These are phyloP conservation scores for Chrysosporium queenslandicum DNA, from an alignment of 2,329 filamentous ascomycete species.

Conservation along the genomic window DNA sequence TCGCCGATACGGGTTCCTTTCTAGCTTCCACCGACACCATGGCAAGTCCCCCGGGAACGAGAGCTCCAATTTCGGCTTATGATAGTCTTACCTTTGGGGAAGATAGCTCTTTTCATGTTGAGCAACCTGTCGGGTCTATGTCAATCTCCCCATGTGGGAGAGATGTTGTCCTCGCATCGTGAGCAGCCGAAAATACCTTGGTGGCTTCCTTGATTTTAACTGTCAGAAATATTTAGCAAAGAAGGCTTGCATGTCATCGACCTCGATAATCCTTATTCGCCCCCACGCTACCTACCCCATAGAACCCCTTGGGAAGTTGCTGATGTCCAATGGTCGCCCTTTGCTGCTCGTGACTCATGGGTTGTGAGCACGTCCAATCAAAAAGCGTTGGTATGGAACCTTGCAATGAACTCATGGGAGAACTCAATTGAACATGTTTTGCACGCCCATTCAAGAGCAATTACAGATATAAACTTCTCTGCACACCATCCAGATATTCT, in stretches of 20 bases:
- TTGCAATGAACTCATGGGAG: conserved; percentile 59
- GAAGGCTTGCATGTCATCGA: conserved; percentile 87
- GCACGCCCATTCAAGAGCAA: conserved; percentile 74
- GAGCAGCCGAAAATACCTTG: conserved; percentile 20
- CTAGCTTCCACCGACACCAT: conserved; percentile 7
- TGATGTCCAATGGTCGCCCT: conserved; percentile 94
- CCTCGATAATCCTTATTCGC: conserved; percentile 77
- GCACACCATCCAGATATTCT: conserved; percentile 83
- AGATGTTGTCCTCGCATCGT: conserved; percentile 80
- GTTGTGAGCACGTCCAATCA: conserved; percentile 91
- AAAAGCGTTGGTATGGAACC: conserved; percentile 86
- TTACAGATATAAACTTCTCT: conserved; percentile 94
- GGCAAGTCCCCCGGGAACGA: conserved; percentile 21
- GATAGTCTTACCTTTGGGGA: conserved; percentile 82
- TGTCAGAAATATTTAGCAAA: conserved; percentile 43
- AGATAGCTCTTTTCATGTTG: conserved; percentile 73
- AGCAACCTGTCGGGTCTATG: conserved; percentile 71
- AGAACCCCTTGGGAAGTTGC: conserved; percentile 89
- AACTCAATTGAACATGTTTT: conserved; percentile 83
- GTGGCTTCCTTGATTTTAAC: not conserved
- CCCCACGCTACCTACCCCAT: conserved; percentile 74
- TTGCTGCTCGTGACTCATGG: conserved; percentile 82
- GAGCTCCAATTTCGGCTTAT: conserved; percentile 48
- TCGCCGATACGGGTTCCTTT: no score
- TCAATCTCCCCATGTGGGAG: conserved; percentile 86